Conservation (phyloP, 2,329 filamentous ascomycete species). For the Fusarium devonianum region DNA sequence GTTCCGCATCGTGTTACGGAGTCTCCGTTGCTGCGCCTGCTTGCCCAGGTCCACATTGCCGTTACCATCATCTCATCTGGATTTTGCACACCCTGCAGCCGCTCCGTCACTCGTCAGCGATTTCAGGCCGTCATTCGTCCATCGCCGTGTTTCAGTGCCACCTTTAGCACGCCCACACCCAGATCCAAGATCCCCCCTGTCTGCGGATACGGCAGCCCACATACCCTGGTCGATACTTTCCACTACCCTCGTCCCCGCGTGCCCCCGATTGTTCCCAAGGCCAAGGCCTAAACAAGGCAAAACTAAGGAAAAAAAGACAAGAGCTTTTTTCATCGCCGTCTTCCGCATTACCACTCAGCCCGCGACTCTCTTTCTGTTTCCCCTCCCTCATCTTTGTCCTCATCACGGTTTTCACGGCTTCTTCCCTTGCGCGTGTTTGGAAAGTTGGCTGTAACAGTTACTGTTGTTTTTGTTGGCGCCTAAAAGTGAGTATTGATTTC, state of each 20-base stretch:
- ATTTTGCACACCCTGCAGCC: slow-evolving; percentile 40
- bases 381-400: slow-evolving; percentile 45
- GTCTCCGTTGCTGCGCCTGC: slow-evolving; percentile 37
- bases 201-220: slow-evolving; percentile 42
- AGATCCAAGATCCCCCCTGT: slow-evolving; percentile 46
- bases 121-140: slow-evolving; percentile 41
- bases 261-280: slow-evolving; percentile 43
- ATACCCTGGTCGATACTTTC: slow-evolving; percentile 44
- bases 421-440: slow-evolving; percentile 58
- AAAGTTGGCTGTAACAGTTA: slow-evolving; percentile 53
- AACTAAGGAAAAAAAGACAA: slow-evolving; percentile 47
- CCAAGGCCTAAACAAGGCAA: slow-evolving; percentile 45
- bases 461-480: slow-evolving; percentile 59
- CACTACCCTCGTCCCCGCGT: slow-evolving; percentile 45
- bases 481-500: slow-evolving; percentile 58
- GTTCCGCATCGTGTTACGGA: slow-evolving; percentile 30
- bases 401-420: slow-evolving; percentile 53
- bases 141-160: slow-evolving; percentile 43
- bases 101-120: slow-evolving; percentile 38
- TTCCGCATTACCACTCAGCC: slow-evolving; percentile 45
- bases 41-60: slow-evolving; percentile 36
- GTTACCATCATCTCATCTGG: slow-evolving; percentile 40
- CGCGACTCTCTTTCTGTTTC: slow-evolving; percentile 46
- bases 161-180: slow-evolving; percentile 39
- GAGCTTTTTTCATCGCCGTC: slow-evolving; percentile 44